Evolutionary conservation across 202 grass and related monocot species (phyloP), one percentile per base, ranked within the genome.

Genomic region (Setaria viridis): DNA sequence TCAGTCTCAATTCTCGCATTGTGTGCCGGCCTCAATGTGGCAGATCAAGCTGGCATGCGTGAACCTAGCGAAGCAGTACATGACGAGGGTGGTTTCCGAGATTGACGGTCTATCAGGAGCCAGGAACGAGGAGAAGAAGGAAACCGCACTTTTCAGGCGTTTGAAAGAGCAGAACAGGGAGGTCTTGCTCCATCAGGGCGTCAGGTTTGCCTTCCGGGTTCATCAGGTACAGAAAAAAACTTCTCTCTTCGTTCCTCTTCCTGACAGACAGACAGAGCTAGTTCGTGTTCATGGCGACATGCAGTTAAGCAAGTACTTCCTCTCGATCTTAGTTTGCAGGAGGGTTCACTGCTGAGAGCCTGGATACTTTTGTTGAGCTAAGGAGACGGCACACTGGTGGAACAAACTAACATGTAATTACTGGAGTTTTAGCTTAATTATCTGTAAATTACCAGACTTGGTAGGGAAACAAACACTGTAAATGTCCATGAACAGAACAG

Each of bases 11-110:
- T 58, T 37, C 15, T 37, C 15, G 16, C 9, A 25, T 35, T 43
- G 49, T 35, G n/a, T 9, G 39, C 6, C 25, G 25, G 15, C 54
- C 35, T 37, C 47, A 5, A 35, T 85, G 55, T 62, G 76, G 34
- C 69, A 95, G 88, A 91, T 95, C 75, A 95, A 93, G 75, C 13
- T 95, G 48, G 82, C 93, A 80, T 89, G 91, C 43, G 86, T 95
- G 63, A 87, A 93, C 83, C 84, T 93, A 33, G 86, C 86, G 11
- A 93, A 81, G 53, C 88, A 91, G 73, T 93, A 91, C 81, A 91
- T 93, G 88, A 78, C 82, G 58, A 87, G 93, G 76, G 91, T 91
- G 55, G 82, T 83, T 17, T 74, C 81, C 2, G 89, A 95, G 84
- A 76, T 95, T 0, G 89, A 95, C 39, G 89, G 81, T 62, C 55